Evolutionary conservation across 345 rosid genomes (phyloP), one percentile per base, ranked within the genome.

Genomic region (Schrenkiella parvula): DNA sequence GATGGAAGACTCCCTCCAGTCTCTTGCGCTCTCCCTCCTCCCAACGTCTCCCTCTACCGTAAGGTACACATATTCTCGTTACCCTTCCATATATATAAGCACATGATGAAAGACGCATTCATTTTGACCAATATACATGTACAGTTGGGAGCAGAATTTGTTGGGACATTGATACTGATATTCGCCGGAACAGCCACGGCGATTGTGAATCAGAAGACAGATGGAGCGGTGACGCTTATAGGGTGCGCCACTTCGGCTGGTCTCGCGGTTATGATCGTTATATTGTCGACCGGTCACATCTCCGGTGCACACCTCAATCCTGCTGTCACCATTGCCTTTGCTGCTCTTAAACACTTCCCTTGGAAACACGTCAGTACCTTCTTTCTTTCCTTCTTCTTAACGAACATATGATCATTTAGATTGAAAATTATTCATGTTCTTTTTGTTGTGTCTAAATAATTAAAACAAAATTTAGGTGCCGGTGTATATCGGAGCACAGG

Each of bases 261-360:
- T n/a, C 82, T 89, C 0, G 95, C 92, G 1, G 92, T 84, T 34
- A 90, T 87, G 96, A 74, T 87, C 65, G 88, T 90, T 32, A 90
- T 92, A 22, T 74, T 88, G 9, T 79, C 96, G 2, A 88, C 91
- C 1, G 93, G 96, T 34, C 98, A 92, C 72, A 90, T 92, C 76
- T 92, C 93, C 2, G 95, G 98, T 14, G 98, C 98, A 10, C 95
- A 92, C 81, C 95, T 90, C 43, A 92, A 92, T 68, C 96, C 95
- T 5, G 76, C 93, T 13, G 3, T 92, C 53, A 90, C 98, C 72
- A 82, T 88, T 64, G 77, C 88, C 47, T 90, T 87, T 71, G 90
- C 98, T 64, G 89, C 95, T 19, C 78, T 88, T 26, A 87, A 82
- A 59, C 90, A 87, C 79, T 92, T 92, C 66, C 93, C 90, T 23